Conservation (phyloP, 2,329 filamentous ascomycete genomes). For the Apiospora saccharicola region DNA sequence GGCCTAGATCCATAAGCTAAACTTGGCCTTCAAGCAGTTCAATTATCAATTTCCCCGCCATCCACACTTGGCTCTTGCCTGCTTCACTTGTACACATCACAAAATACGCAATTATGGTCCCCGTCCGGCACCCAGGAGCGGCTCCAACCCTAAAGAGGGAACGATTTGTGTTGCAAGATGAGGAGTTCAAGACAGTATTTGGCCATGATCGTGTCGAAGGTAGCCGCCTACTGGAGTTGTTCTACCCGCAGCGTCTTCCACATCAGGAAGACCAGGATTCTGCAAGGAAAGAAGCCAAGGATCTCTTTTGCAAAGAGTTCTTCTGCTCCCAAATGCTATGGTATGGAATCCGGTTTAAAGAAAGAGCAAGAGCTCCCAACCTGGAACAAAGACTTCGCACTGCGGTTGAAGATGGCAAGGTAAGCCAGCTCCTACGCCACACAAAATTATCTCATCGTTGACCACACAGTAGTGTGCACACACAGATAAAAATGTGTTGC, state of each 20-base stretch:
- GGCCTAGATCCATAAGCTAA: too few relatives aligned
- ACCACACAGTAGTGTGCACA: neutral
- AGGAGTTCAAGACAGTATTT: neutral
- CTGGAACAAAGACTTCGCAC: neutral
- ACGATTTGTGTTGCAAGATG: neutral
- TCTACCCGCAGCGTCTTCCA: neutral
- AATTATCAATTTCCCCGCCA: too few relatives aligned
- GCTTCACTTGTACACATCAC: too few relatives aligned
- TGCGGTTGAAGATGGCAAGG: neutral
- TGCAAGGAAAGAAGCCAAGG: too few relatives aligned
- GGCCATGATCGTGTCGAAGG: neutral
- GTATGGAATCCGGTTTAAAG: neutral
- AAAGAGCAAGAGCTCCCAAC: rapidly evolving
- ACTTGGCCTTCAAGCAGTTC: too few relatives aligned
- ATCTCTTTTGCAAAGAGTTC: neutral
- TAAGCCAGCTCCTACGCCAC: neutral
- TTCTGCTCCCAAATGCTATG: neutral
- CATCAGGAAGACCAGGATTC: neutral
- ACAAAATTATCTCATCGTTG: neutral
- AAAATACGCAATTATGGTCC: too few relatives aligned
- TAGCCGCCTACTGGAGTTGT: neutral
- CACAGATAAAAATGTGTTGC: neutral
- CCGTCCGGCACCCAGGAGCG: too few relatives aligned
- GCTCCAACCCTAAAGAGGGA: neutral
- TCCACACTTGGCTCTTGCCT: too few relatives aligned